Evolutionary conservation across 225 moss, liverwort and hornwort species (phyloP), one percentile per base, ranked within the genome.

Genomic region (Thuidium tamariscinum): DNA sequence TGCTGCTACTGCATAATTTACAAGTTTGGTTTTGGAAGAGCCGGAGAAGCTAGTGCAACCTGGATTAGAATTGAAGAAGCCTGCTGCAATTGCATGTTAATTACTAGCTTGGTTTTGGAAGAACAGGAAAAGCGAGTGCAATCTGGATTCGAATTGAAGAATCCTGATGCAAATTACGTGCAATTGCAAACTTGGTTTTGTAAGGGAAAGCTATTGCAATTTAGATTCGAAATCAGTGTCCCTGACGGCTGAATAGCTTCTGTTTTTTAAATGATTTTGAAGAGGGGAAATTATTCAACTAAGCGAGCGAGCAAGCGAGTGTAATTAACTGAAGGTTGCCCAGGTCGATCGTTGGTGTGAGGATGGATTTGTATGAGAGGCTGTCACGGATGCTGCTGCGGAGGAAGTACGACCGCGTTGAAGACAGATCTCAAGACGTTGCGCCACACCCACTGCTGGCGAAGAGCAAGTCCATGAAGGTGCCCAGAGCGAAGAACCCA

Each of bases 391-490:
- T 90, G 86, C 22, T 90, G 21, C 82, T 84, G 88, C 88, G 92
- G 86, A 81, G 88, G 88, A 92, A 92, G 88, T 92, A 92, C 34
- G 75, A 76, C 19, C 90, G 92, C 14, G 23, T 92, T 72, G 90
- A 84, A 82, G 73, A 55, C 8, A 39, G 61, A 36, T 48, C 7
- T 22, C n/a, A 9, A 7, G 67, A 29, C 3, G 46, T 46, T 22
- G 32, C 80, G 46, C 22, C 46, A 46, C 22, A 44, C 61, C 80
- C 80, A 46, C 49, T 65, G 64, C 48, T 88, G 71, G 55, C 14
- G 68, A 89, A 83, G 86, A 54, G 89, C 85, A 88, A 75, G 76
- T 86, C 91, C 25, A 21, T 67, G 75, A 87, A 39, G 85, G 20
- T 61, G 29, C 73, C 89, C 4, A 19, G 91, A 27, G 81, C 30